A percentile compares a stretch with the other conserved stretches of the same genome.
These are phyloP conservation scores for Penicillium robsamsonii DNA, from an alignment of 495 filamentous ascomycete species.

Conservation along the genomic window DNA sequence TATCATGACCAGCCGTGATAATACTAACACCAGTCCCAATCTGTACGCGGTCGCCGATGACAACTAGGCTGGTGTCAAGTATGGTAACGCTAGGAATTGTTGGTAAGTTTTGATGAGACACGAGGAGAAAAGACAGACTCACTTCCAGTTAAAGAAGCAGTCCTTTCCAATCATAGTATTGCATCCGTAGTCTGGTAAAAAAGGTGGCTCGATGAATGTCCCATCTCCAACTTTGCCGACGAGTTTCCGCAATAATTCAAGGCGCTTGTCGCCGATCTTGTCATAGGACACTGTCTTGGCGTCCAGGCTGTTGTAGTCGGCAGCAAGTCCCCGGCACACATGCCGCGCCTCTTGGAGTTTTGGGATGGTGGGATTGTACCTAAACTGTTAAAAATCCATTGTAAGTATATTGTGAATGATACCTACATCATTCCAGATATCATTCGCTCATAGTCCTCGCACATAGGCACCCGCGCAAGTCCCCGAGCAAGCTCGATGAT, in stretches of 20 bases:
- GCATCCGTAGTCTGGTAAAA: conserved; percentile 55
- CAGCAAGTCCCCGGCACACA: conserved; percentile 39
- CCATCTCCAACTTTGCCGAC: conserved; percentile 45
- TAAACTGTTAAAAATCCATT: conserved; percentile 8
- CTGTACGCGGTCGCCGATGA: conserved; percentile 72
- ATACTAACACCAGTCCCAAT: conserved; percentile 72
- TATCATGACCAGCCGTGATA: conserved; percentile 67
- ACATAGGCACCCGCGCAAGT: conserved; percentile 41
- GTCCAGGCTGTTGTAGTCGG: conserved; percentile 51
- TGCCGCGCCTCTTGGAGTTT: conserved; percentile 44
- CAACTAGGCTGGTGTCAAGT: conserved; percentile 71
- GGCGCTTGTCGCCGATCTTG: conserved; percentile 31
- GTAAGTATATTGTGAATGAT: neutral
- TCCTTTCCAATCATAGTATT: conserved; percentile 50
- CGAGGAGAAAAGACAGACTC: conserved; percentile 4
- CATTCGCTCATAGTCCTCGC: conserved; percentile 55
- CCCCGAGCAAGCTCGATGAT: conserved; percentile 43
- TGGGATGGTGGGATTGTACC: conserved; percentile 45
- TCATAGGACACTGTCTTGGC: conserved; percentile 39
- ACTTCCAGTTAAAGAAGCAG: conserved; percentile 56
- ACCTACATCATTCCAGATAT: conserved; percentile 53
- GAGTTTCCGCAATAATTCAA: conserved; percentile 39
- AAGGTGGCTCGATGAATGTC: conserved; percentile 50
- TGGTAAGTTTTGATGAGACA: neutral
- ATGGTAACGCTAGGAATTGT: conserved; percentile 47